Evolutionary conservation across 139 green algal species (phyloP).

Genomic region (Chlorella sp.): DNA sequence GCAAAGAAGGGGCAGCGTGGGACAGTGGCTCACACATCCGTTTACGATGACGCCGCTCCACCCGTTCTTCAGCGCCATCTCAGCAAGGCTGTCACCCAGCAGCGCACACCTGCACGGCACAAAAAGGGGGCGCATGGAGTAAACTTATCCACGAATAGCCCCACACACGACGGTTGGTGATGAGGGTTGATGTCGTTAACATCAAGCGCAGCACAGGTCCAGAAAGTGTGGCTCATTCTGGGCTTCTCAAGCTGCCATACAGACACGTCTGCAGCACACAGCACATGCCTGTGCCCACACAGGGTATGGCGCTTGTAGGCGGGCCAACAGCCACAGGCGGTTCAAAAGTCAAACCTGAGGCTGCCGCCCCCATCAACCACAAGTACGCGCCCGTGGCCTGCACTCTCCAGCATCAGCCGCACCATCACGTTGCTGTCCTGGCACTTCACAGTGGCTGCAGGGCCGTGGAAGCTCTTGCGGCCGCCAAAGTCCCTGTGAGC

Average conservation of each 20-base stretch:
- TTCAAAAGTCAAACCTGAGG: constrained; percentile 69
- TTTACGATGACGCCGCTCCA: constrained; percentile 95
- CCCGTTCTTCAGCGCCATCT: constrained; percentile 86
- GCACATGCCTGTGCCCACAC: neutral
- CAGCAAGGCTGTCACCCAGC: constrained; percentile 93
- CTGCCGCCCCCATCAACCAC: constrained; percentile 92
- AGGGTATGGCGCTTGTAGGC: neutral
- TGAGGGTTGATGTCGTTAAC: too few relatives aligned
- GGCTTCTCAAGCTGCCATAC: neutral
- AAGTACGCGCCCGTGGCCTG: constrained; percentile 83
- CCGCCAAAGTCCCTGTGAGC: constrained; percentile 77
- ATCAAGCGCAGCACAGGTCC: too few relatives aligned
- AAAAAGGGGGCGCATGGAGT: too few relatives aligned
- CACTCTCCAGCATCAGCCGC: constrained; percentile 80
- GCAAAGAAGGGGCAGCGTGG: constrained; percentile 65
- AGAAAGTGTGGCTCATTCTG: too few relatives aligned
- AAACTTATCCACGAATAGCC: too few relatives aligned
- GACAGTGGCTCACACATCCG: constrained; percentile 92
- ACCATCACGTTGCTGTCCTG: constrained; percentile 96
- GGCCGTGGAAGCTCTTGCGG: constrained; percentile 68
- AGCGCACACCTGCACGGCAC: constrained; percentile 62
- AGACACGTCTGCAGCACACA: neutral
- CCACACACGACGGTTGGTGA: too few relatives aligned
- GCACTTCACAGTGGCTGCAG: constrained; percentile 82
- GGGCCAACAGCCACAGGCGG: too few relatives aligned